Evolutionary conservation across 768 basidiomycete genomes (phyloP), one percentile per base, ranked within the genome.

Genomic region (Pisolithus sp.): DNA sequence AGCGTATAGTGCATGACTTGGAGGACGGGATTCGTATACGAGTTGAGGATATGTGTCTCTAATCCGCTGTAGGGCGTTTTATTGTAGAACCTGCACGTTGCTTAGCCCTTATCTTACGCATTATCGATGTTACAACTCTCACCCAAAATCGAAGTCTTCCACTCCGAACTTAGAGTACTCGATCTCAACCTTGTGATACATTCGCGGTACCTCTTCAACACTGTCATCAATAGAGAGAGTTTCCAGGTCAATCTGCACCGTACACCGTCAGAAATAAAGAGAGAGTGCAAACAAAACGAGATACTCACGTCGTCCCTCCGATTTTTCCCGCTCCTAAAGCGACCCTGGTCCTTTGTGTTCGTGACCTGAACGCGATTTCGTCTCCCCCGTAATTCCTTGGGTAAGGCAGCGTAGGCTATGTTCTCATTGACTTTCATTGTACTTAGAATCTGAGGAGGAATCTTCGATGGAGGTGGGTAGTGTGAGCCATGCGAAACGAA

Each of bases 81-180:
- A 68, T 99, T 99, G 71, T 93, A 98, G 66, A 91, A 98, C 2
- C 93, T 94, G 54, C 2, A 53, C 15, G 49, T 30, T 30, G 13
- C 15, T 24, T 13, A 0, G 41, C 57, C 9, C 56, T n/a, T 53
- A 39, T 34, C 30, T 26, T 49, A 42, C 23, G 26, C 2, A 38
- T 38, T 23, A 42, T 21, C 41, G 1, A 46, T 40, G 26, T 8
- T 38, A 31, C 17, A 13, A 0, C 12, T 66, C 78, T 51, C 64
- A 92, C 93, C 80, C 95, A 62, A 99, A 99, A 68, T 99, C 96
- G 62, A 99, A 99, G 68, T 99, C 95, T 64, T 97, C 95, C 17
- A 98, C 91, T 4, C 95, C 95, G 61, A 99, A 99, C 62, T 94
- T 95, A 37, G 91, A 94, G 65, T 99, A 99, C 68, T 94, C 92